These are phyloP conservation scores for Punica granatum DNA, from an alignment of 345 rosid species.

Conservation along the genomic window DNA sequence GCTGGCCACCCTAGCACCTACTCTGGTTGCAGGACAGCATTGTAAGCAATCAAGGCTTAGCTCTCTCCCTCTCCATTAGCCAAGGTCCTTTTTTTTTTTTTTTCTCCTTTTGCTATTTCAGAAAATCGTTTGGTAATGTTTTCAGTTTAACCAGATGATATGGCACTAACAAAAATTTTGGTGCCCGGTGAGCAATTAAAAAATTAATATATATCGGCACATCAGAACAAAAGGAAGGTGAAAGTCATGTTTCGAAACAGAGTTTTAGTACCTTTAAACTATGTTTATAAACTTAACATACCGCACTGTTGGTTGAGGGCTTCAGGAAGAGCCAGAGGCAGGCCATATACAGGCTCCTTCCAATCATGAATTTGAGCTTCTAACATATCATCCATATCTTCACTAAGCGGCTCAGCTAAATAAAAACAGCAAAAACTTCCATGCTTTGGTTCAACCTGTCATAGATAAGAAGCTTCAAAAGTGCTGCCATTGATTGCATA, in stretches of 20 bases:
- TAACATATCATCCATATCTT: conserved; percentile 23
- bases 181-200: too few species aligned
- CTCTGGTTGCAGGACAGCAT: too few species aligned
- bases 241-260: background rate
- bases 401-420: conserved; percentile 54
- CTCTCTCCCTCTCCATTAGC: too few species aligned
- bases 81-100: too few species aligned
- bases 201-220: too few species aligned
- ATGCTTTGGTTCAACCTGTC: conserved; percentile 62
- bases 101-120: too few species aligned
- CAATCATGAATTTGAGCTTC: conserved; percentile 23
- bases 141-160: too few species aligned
- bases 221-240: background rate
- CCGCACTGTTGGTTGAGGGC: conserved; percentile 43
- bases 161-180: too few species aligned
- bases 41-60: too few species aligned
- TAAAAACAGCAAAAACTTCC: conserved; percentile 64
- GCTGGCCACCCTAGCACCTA: too few species aligned
- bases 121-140: too few species aligned
- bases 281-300: conserved; percentile 24
- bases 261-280: too few species aligned
- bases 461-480: conserved; percentile 14
- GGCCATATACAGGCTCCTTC: conserved; percentile 28
- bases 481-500: background rate
- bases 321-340: conserved; percentile 60